phyloP scores from a whole-genome alignment of 352 stramenopile species.

The Phytophthora hybrid region DNA sequence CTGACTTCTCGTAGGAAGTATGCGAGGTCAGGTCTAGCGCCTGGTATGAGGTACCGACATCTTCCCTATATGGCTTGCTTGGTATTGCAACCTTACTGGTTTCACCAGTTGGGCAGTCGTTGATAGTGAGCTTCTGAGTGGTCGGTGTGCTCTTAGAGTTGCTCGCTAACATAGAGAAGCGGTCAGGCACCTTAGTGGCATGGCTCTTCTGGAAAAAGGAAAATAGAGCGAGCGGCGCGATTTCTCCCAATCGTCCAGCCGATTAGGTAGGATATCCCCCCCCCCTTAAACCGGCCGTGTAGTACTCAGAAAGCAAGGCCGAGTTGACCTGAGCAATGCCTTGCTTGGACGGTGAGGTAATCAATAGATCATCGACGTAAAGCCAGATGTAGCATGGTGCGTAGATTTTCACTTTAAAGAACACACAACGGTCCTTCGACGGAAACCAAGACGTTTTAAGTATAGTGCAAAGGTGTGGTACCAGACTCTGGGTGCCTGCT shows the following conservation, averaged over 20 bases:
- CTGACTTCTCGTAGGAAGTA: not conserved
- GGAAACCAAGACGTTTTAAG: slow-evolving; percentile 9
- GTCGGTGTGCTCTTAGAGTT: not conserved
- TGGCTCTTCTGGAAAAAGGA: not conserved
- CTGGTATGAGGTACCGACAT: not conserved
- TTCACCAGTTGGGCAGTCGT: not conserved
- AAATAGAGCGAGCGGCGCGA: no score
- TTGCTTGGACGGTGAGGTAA: not conserved
- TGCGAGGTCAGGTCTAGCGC: not conserved
- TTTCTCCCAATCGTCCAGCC: no score
- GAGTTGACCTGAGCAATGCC: not conserved
- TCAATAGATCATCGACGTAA: slow-evolving; percentile 14
- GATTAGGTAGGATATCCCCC: not conserved
- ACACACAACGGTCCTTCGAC: slow-evolving; percentile 10
- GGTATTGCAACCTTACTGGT: not conserved
- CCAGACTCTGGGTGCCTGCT: not conserved
- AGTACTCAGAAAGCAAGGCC: not conserved
- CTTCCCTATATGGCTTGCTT: not conserved
- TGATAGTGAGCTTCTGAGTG: not conserved
- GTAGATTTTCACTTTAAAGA: slow-evolving; percentile 17
- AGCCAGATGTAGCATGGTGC: slow-evolving; percentile 12
- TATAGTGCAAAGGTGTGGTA: slow-evolving; percentile 9
- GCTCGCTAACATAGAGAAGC: not conserved
- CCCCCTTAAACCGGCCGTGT: not conserved
- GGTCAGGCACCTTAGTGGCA: not conserved